These are phyloP conservation scores for Yarrowia porcina DNA, from an alignment of 805 yeast species.

Conservation along the genomic window DNA sequence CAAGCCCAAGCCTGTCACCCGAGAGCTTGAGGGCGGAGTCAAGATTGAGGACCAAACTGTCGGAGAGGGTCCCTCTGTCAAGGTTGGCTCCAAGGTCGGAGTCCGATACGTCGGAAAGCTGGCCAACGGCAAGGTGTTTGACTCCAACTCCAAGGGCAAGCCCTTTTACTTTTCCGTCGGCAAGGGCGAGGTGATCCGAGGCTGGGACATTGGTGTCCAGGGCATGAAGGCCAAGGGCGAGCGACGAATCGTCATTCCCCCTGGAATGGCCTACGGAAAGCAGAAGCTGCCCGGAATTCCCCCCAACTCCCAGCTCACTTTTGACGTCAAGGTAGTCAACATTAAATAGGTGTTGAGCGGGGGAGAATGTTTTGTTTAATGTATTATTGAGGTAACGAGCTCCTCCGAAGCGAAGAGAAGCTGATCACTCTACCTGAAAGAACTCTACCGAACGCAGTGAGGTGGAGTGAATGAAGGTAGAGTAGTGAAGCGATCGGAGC, in stretches of 20 bases:
- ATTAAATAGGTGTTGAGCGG: too few relatives aligned
- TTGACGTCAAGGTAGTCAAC: conserved; percentile 90
- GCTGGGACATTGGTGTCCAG: conserved; percentile 97
- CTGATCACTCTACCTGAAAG: too few relatives aligned
- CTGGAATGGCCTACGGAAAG: conserved; percentile 95
- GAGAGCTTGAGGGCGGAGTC: conserved; percentile 89
- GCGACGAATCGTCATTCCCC: conserved; percentile 94
- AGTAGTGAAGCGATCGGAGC: too few relatives aligned
- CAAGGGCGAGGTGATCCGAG: conserved; percentile 97
- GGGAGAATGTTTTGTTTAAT: conserved; percentile 16
- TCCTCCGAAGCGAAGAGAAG: too few relatives aligned
- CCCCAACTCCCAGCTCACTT: conserved; percentile 92
- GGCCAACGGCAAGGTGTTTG: conserved; percentile 93
- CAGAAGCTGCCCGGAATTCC: conserved; percentile 96
- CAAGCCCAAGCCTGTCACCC: conserved; percentile 46
- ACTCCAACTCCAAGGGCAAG: conserved; percentile 95
- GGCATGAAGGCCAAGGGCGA: conserved; percentile 99
- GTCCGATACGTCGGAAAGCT: conserved; percentile 97
- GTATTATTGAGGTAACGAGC: conserved; percentile 8
- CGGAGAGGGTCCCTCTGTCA: conserved; percentile 87
- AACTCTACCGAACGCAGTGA: too few relatives aligned
- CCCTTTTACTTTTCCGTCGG: conserved; percentile 91
- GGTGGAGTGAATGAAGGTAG: too few relatives aligned
- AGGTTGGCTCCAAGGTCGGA: conserved; percentile 85
- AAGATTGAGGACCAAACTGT: conserved; percentile 84